A percentile compares a stretch with the other conserved stretches of the same genome.
Conservation (phyloP, 202 grass and related monocot genomes). For the Elaeis oleifera region DNA sequence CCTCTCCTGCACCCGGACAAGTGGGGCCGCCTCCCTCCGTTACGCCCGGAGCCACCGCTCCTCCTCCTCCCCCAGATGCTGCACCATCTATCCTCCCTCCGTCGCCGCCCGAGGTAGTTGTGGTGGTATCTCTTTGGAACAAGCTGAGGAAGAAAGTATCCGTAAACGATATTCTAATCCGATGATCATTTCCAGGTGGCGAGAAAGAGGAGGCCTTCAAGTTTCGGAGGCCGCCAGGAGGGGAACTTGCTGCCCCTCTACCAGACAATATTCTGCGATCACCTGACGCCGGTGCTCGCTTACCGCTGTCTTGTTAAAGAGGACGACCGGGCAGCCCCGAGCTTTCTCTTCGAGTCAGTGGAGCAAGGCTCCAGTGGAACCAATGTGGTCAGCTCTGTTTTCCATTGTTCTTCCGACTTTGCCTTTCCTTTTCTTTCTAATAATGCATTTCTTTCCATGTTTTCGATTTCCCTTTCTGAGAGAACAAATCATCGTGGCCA, state of each 20-base stretch:
- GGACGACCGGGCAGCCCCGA: constrained; percentile 60
- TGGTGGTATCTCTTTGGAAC: neutral
- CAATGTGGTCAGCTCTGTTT: constrained; percentile 41
- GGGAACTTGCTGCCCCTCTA: constrained; percentile 66
- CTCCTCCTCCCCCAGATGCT: neutral
- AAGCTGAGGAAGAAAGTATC: neutral
- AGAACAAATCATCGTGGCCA: neutral
- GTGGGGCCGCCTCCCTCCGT: neutral
- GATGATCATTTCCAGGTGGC: neutral
- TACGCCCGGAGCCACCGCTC: neutral
- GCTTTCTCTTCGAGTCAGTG: constrained; percentile 90
- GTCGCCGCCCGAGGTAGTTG: neutral
- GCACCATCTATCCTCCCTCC: neutral
- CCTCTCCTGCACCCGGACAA: neutral
- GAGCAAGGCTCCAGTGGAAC: constrained; percentile 55
- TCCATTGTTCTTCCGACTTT: neutral
- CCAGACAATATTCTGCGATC: constrained; percentile 77
- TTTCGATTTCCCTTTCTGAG: neutral
- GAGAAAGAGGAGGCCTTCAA: constrained; percentile 37
- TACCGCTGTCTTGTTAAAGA: constrained; percentile 75
- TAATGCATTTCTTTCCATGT: neutral
- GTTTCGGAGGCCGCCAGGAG: constrained; percentile 58
- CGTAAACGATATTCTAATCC: neutral
- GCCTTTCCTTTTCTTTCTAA: neutral
- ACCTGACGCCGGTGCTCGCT: constrained; percentile 77